Evolutionary conservation across 169 alveolate species (phyloP).

Genomic region (Plasmodium adleri): DNA sequence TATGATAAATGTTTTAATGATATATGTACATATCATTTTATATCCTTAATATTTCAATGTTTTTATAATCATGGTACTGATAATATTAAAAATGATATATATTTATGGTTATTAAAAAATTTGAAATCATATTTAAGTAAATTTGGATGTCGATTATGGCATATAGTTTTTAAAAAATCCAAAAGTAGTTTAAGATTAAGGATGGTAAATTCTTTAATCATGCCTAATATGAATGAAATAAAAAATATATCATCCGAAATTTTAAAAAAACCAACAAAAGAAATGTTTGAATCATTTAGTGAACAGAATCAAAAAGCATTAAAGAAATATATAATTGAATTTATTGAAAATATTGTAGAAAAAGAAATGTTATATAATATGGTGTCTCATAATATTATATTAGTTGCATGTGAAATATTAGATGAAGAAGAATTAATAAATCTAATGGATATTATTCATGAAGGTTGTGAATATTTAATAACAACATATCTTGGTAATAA

Average conservation of each 20-base stretch:
- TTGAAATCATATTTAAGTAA: slow-evolving; percentile 32
- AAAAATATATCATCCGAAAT: slow-evolving; percentile 36
- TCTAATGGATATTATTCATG: slow-evolving; percentile 66
- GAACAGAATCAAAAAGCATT: slow-evolving; percentile 41
- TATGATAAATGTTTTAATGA: slow-evolving; percentile 15
- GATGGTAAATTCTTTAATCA: slow-evolving; percentile 31
- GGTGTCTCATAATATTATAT: slow-evolving; percentile 44
- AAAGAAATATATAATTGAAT: slow-evolving; percentile 31
- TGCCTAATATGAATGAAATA: slow-evolving; percentile 37
- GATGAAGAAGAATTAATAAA: slow-evolving; percentile 34
- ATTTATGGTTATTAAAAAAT: slow-evolving; percentile 38
- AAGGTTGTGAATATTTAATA: slow-evolving; percentile 75
- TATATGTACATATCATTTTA: slow-evolving; percentile 24
- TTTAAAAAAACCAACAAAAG: slow-evolving; percentile 39
- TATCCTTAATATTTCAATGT: slow-evolving; percentile 71
- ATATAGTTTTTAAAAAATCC: slow-evolving; percentile 48
- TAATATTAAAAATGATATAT: slow-evolving; percentile 31
- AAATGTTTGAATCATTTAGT: slow-evolving; percentile 25
- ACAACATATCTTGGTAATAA: slow-evolving; percentile 60
- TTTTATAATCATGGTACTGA: slow-evolving; percentile 61
- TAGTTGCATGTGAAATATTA: slow-evolving; percentile 32
- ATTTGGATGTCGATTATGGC: slow-evolving; percentile 73
- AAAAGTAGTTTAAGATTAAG: slow-evolving; percentile 30
- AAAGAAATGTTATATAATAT: slow-evolving; percentile 60
- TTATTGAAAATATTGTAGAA: slow-evolving; percentile 56